A percentile compares a stretch with the other conserved stretches of the same genome.
These are phyloP conservation scores for Mortierella sp. DNA, from an alignment of 371 early-diverging fungal species.

Conservation along the genomic window DNA sequence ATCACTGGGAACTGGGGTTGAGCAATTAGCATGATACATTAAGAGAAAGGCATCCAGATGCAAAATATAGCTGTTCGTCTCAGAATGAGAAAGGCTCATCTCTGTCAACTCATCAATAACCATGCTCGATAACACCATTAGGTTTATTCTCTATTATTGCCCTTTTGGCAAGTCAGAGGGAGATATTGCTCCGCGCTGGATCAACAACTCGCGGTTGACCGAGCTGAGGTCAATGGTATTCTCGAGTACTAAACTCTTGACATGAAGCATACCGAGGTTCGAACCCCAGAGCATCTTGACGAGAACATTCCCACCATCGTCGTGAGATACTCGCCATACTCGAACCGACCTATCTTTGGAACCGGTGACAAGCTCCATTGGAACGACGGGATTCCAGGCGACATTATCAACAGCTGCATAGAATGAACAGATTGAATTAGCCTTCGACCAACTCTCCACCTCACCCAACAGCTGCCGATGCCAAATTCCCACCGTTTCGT, in stretches of 20 bases:
- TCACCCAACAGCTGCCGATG: background rate
- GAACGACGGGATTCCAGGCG: background rate
- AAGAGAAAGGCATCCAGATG: too few species aligned
- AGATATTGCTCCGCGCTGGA: too few species aligned
- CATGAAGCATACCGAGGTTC: background rate
- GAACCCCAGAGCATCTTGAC: background rate
- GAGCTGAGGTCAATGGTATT: background rate
- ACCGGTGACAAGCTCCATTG: background rate
- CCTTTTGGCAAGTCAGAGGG: too few species aligned
- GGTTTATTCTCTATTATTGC: too few species aligned
- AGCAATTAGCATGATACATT: too few species aligned
- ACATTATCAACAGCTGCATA: background rate
- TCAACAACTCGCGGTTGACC: too few species aligned
- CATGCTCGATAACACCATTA: too few species aligned
- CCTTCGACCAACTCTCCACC: background rate
- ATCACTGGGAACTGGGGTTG: too few species aligned
- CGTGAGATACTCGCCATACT: background rate
- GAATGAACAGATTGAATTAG: background rate
- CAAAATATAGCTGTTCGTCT: too few species aligned
- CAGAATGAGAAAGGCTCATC: too few species aligned
- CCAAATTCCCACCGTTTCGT: slow-evolving; percentile 24
- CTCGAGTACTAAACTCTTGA: background rate
- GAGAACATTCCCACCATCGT: background rate
- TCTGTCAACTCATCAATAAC: too few species aligned
- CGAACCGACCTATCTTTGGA: background rate